Evolutionary conservation across 352 stramenopile species (phyloP), one percentile per base, ranked within the genome.

Genomic region (Pythium dissotocum): DNA sequence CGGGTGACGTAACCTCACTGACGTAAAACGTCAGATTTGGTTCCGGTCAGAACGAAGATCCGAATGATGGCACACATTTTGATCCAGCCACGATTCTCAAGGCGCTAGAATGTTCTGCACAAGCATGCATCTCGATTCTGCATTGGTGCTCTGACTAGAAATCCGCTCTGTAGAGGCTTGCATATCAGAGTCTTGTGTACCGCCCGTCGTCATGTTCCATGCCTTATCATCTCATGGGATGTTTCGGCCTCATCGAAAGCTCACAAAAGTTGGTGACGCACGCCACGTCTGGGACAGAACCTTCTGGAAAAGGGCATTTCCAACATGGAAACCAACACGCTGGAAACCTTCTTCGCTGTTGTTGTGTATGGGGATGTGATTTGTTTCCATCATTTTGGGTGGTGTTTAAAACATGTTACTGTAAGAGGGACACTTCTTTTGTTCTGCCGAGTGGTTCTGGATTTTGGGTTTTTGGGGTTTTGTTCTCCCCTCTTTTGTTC

Each of bases 381-480:
- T 59, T 60, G 49, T 58, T 59, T 60, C 51, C 24, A 61, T 55
- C 60, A 59, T 49, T 56, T 46, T n/a, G 18, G 16, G 21, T 18
- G 16, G 14, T 67, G 61, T 67, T 67, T 67, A 10, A 67, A 67
- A 67, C 61, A 67, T 48, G 60, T 33, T 38, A 58, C 40, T 61
- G 24, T 44, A 14, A 35, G 14, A 61, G 61, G 61, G 36, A 38
- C 32, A 32, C 51, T 49, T 14, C 62, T 62, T 30, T 51, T 40
- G 12, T 26, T 24, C 18, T 40, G 24, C 26, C 4, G 38, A 58
- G 49, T 59, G 26, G 42, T 69, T 70, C 57, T 70, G 56, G 56
- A 65, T 61, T 64, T n/a, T 61, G 33, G 63, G 48, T 70, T 70
- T 70, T 64, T 70, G 63, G 63, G 56, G 32, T 30, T 61, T 46